These are phyloP conservation scores for Vigna angularis DNA, from an alignment of 306 rosid genomes.

Conservation along the genomic window DNA sequence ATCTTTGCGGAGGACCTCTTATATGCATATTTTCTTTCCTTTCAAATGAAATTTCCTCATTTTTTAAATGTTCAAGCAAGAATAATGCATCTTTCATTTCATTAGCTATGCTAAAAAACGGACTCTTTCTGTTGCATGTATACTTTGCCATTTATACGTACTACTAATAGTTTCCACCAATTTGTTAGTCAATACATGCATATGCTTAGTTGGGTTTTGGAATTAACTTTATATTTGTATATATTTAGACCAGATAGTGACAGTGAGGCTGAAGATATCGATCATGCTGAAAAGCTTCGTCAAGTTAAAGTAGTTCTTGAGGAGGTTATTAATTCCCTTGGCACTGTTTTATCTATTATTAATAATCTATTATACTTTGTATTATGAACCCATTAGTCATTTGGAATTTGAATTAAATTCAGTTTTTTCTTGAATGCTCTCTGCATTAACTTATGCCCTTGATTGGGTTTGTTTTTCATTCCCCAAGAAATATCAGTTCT, in stretches of 20 bases:
- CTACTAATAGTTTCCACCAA: conserved; percentile 24
- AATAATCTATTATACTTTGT: conserved; percentile 16
- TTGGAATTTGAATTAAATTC: conserved; percentile 26
- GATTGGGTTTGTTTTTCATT: conserved; percentile 25
- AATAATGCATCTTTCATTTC: conserved; percentile 8
- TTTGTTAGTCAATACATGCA: conserved; percentile 26
- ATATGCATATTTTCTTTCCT: not conserved
- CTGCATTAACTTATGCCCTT: conserved; percentile 14
- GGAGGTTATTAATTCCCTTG: conserved; percentile 68
- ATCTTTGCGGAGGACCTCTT: not conserved
- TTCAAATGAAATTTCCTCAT: not conserved
- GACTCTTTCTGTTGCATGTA: not conserved
- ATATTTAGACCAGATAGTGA: conserved; percentile 87
- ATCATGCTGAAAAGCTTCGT: conserved; percentile 98
- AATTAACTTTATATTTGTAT: conserved; percentile 38
- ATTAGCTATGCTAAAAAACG: not conserved
- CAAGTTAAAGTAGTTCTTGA: conserved; percentile 99
- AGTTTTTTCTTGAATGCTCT: conserved; percentile 15
- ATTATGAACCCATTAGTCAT: conserved; percentile 15
- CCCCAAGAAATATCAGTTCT: conserved; percentile 19
- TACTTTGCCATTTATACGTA: conserved; percentile 21
- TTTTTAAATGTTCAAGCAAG: not conserved
- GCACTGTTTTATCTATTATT: conserved; percentile 34
- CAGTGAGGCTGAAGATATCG: conserved; percentile 93
- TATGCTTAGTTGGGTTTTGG: conserved; percentile 34